Evolutionary conservation across 805 yeast genomes (phyloP), one percentile per base, ranked within the genome.

Genomic region (Wickerhamomyces mucosus): DNA sequence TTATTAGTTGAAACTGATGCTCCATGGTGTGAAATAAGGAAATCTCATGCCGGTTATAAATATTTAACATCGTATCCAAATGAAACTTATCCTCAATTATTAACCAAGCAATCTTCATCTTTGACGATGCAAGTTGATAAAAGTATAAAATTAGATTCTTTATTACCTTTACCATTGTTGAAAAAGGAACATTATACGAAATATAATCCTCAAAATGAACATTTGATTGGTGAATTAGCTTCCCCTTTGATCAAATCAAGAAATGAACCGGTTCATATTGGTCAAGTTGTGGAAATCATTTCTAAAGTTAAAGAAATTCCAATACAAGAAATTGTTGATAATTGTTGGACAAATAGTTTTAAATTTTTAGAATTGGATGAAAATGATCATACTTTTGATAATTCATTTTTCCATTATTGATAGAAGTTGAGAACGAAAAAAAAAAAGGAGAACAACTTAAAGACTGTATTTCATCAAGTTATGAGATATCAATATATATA

Each of bases 11-110:
- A 92, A 51, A 89, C 96, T 0, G 98, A 92, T 57, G 86, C 96
- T 4, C 98, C 99, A 1, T 92, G 98, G 98, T 92, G 99, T 60
- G 97, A 88, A 50, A 73, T 92, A 28, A 66, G 94, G 36, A 81
- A 73, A 42, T 68, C 92, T 8, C 95, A 85, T 51, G 84, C 85
- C 3, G 70, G 92, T 12, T 74, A 71, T 55, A 59, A 71, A 39
- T 67, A 61, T 39, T 50, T 86, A 19, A 56, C 74, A 0, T 47
- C 59, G 7, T 69, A 72, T 39, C 83, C 83, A 4, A 75, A 72
- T 46, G 58, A 53, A 12, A 70, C 61, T 34, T 77, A 74, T 40
- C 82, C 82, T 2, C 41, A 50, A 26, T 34, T 50, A 14, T 4
- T 31, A 18, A 41, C 46, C 1, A 38, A 38, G 15, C 52, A 48